Base-by-base conservation (phyloP, 2,329 filamentous ascomycete species). In the Rhynchosporium secalis region DNA sequence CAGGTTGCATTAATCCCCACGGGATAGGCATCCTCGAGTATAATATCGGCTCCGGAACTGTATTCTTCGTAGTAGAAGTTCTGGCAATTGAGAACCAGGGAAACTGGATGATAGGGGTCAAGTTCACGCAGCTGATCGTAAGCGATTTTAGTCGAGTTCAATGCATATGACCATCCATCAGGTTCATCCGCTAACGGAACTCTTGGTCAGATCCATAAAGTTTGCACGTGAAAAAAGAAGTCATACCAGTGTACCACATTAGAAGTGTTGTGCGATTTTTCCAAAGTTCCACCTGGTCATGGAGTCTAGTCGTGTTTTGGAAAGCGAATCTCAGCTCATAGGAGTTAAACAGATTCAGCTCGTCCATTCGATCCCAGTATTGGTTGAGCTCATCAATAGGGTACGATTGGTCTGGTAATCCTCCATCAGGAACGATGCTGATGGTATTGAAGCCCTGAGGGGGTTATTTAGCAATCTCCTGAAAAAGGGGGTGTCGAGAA, bases 101-200 rank as follows among this genome's bases (percentile, higher is more conserved):
- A 79, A n/a, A 81, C 75, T 0, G 81, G 81, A 70, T 83, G 81
- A 66, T 82, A 83, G 0, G 79, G 79, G 66, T 84, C 81, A 4
- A 81, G 67, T 3, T 69, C 66, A 58, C 76, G 77, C 63, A 83
- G 76, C 48, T 74, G 67, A 10, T 77, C 69, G 68, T 82, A 81
- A 0, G 79, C 74, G 20, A 75, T 63, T 7, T 68, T 67, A 0
- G 81, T 79, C 0, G 78, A 77, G 66, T 81, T 77, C 13, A 81
- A 69, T 1, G 79, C 74, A 52, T 72, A 68, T 43, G 55, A 57
- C 67, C 68, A 68, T 4, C 71, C 71, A 68, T 83, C 81, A 9
- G 80, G 78, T 63, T 83, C 81, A 66, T 83, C 81, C 15, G 75
- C 74, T 54, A 41, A 10, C 29, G 12, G 3, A 20, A 10, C n/a